Evolutionary conservation across 2,329 filamentous ascomycete genomes (phyloP).

Genomic region (Xylariales sp.): DNA sequence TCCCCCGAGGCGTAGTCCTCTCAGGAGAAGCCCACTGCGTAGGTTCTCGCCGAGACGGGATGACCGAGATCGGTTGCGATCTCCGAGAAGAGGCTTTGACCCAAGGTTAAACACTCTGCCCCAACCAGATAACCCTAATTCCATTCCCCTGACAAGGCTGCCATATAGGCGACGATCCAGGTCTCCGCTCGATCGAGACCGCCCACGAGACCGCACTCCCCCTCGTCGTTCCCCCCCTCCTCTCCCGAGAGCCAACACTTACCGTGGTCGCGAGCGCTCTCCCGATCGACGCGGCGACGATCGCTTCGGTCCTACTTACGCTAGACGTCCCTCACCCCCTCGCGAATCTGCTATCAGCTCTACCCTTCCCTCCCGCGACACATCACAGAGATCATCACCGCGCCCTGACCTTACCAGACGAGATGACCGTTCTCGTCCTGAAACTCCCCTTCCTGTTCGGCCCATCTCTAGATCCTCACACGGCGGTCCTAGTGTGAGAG

Average conservation of each 20-base stretch:
- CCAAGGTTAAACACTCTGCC: conserved; percentile 51
- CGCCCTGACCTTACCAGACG: conserved; percentile 59
- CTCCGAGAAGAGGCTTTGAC: conserved; percentile 55
- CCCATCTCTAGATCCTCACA: conserved; percentile 49
- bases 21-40: conserved; percentile 51
- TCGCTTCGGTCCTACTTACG: conserved; percentile 52
- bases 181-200: conserved; percentile 64
- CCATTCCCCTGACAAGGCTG: conserved; percentile 46
- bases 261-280: conserved; percentile 65
- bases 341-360: conserved; percentile 64
- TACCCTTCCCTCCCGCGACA: conserved; percentile 61
- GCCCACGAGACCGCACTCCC: conserved; percentile 50
- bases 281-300: conserved; percentile 62
- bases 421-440: conserved; percentile 60
- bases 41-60: conserved; percentile 53
- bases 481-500: conserved; percentile 40
- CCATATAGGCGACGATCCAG: conserved; percentile 63
- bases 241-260: conserved; percentile 56
- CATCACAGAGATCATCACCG: conserved; percentile 66
- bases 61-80: conserved; percentile 55
- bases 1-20: conserved; percentile 49
- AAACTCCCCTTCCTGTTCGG: conserved; percentile 53
- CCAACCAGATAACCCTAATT: conserved; percentile 43
- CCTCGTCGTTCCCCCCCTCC: conserved; percentile 55
- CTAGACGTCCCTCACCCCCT: conserved; percentile 61